Evolutionary conservation across 2,329 filamentous ascomycete species (phyloP).

Genomic region (Ceratocystiopsis brevicomis): DNA sequence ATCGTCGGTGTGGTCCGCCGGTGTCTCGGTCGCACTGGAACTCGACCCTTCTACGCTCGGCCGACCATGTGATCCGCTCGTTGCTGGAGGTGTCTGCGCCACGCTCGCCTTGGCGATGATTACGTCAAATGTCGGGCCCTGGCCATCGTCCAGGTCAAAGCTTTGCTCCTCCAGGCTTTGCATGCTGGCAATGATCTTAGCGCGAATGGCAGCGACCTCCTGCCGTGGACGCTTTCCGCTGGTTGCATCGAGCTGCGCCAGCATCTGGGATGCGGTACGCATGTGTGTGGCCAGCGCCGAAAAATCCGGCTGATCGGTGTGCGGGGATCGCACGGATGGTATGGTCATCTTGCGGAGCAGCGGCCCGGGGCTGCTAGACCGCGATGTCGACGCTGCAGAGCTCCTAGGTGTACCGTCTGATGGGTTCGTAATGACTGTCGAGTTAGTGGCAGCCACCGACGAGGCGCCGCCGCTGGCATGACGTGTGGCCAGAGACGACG

Average conservation of each 20-base stretch:
- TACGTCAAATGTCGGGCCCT: slow-evolving; percentile 58
- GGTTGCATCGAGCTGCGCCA: slow-evolving; percentile 64
- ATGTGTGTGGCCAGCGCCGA: slow-evolving; percentile 72
- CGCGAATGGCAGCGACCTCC: slow-evolving; percentile 66
- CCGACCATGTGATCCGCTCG: no score
- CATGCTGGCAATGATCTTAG: slow-evolving; percentile 82
- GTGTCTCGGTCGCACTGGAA: not conserved
- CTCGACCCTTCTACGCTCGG: no score
- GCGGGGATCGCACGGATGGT: slow-evolving; percentile 29
- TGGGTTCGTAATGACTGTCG: slow-evolving; percentile 44
- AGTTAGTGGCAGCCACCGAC: slow-evolving; percentile 38
- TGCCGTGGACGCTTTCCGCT: slow-evolving; percentile 61
- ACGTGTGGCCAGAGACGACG: slow-evolving; percentile 2
- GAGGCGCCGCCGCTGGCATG: slow-evolving; percentile 17
- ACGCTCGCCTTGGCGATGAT: slow-evolving; percentile 59
- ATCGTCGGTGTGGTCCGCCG: not conserved
- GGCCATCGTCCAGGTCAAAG: slow-evolving; percentile 56
- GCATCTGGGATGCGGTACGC: slow-evolving; percentile 73
- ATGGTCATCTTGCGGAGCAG: slow-evolving; percentile 40
- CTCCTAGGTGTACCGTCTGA: slow-evolving; percentile 48
- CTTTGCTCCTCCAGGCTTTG: slow-evolving; percentile 72
- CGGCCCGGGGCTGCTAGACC: slow-evolving; percentile 45
- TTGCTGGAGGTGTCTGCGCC: slow-evolving; percentile 20
- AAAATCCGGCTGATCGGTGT: slow-evolving; percentile 57
- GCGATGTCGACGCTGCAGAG: slow-evolving; percentile 47